phyloP scores from a whole-genome alignment of 1,139 yeast species.

The Geotrichum fermentans region DNA sequence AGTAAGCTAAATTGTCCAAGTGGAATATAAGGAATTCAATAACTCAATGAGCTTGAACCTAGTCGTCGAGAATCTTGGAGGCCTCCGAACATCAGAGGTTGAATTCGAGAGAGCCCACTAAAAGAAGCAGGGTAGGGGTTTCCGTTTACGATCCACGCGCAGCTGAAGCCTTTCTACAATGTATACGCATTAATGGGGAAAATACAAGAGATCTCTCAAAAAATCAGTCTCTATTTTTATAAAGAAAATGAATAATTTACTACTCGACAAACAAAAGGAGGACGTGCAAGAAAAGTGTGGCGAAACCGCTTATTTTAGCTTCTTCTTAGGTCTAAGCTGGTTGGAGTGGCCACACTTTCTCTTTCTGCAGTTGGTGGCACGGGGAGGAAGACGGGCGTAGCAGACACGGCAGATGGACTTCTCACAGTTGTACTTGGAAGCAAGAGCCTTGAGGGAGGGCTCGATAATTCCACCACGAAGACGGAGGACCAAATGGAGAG shows the following conservation, averaged over 20 bases:
- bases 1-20: too few relatives aligned
- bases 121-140: neutral
- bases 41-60: too few relatives aligned
- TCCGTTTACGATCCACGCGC: too few relatives aligned
- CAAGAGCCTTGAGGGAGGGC: slow-evolving; percentile 98
- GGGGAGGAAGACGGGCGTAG: slow-evolving; percentile 99
- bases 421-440: slow-evolving; percentile 99
- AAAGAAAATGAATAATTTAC: neutral
- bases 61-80: too few relatives aligned
- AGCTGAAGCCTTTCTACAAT: too few relatives aligned
- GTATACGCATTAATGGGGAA: too few relatives aligned
- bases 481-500: slow-evolving; percentile 79
- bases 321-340: slow-evolving; percentile 99
- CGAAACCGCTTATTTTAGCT: slow-evolving; percentile 76
- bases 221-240: neutral
- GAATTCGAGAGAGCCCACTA: too few relatives aligned
- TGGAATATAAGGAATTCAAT: too few relatives aligned
- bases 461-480: slow-evolving; percentile 97
- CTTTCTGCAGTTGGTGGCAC: slow-evolving; percentile 99
- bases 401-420: slow-evolving; percentile 98
- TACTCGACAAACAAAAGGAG: slow-evolving; percentile 8
- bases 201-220: neutral
- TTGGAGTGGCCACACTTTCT: slow-evolving; percentile 99
- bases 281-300: slow-evolving; percentile 2
- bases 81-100: too few relatives aligned